phyloP scores from a whole-genome alignment of 1,284 basidiomycete genomes.

The Irpex sp. region DNA sequence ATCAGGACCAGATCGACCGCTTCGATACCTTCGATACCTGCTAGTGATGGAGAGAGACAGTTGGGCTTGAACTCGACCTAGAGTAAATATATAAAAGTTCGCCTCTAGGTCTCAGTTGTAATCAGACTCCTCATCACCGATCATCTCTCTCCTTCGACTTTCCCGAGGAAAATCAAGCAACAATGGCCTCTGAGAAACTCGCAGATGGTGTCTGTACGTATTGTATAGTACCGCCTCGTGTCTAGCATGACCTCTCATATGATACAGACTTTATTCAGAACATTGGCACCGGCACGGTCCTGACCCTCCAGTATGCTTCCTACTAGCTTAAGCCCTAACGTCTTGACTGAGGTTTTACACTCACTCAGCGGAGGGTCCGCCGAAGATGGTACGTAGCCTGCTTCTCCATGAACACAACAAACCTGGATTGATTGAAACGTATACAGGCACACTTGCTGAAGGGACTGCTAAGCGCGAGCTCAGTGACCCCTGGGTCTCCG shows the following conservation, averaged over 20 bases:
- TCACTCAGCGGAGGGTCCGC: neutral
- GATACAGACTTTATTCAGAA: neutral
- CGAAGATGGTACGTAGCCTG: neutral
- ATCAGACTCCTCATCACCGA: too few species aligned
- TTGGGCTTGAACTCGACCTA: too few species aligned
- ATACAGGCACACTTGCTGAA: neutral
- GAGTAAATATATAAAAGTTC: too few species aligned
- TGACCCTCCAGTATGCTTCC: neutral
- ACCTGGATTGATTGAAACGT: neutral
- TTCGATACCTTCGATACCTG: too few species aligned
- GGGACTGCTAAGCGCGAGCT: neutral
- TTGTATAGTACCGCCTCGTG: neutral
- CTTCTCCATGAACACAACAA: neutral
- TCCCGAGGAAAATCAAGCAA: too few species aligned
- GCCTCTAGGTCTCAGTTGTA: too few species aligned
- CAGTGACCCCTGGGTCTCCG: neutral
- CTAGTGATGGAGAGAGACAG: too few species aligned
- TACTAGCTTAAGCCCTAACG: neutral
- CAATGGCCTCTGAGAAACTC: neutral
- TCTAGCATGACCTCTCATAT: neutral
- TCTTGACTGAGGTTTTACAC: neutral
- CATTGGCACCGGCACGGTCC: neutral
- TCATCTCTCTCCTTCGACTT: neutral
- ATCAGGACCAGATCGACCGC: too few species aligned
- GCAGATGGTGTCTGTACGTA: neutral